phyloP scores from a whole-genome alignment of 139 green algal species.

The Coccomyxa sp. region DNA sequence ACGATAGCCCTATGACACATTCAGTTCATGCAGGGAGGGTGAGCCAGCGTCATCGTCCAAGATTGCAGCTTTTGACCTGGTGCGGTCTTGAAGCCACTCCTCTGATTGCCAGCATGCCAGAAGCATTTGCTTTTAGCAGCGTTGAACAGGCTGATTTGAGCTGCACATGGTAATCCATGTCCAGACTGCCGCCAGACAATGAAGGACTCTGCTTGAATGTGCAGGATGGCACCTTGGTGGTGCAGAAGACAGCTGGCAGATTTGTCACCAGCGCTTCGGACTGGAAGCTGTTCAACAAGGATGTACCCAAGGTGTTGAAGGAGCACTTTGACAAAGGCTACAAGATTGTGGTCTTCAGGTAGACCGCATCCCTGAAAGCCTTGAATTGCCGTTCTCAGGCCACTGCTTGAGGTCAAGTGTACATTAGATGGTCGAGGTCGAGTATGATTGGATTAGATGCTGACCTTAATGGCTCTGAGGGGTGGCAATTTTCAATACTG shows the following conservation, averaged over 20 bases:
- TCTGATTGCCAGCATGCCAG: neutral
- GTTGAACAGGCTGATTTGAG: too few relatives aligned
- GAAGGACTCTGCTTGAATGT: too few relatives aligned
- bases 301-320: conserved; percentile 36
- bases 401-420: too few relatives aligned
- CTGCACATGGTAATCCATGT: neutral
- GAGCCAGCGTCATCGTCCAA: conserved; percentile 22
- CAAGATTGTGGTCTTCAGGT: conserved; percentile 72
- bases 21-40: conserved; percentile 25
- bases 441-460: too few relatives aligned
- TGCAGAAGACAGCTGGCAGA: conserved; percentile 31
- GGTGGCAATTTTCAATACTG: neutral
- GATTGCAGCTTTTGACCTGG: conserved; percentile 72
- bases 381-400: neutral
- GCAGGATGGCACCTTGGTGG: conserved; percentile 72
- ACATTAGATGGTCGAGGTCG: too few relatives aligned
- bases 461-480: neutral
- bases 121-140: too few relatives aligned
- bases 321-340: conserved; percentile 43
- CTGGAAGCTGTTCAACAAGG: conserved; percentile 59
- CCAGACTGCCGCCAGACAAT: too few relatives aligned
- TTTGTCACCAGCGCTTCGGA: conserved; percentile 44
- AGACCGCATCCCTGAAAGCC: neutral
- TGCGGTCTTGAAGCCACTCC: conserved; percentile 10
- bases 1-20: too few relatives aligned